Evolutionary conservation across 768 basidiomycete genomes (phyloP), one percentile per base, ranked within the genome.

Genomic region (Mycena kentingensis): DNA sequence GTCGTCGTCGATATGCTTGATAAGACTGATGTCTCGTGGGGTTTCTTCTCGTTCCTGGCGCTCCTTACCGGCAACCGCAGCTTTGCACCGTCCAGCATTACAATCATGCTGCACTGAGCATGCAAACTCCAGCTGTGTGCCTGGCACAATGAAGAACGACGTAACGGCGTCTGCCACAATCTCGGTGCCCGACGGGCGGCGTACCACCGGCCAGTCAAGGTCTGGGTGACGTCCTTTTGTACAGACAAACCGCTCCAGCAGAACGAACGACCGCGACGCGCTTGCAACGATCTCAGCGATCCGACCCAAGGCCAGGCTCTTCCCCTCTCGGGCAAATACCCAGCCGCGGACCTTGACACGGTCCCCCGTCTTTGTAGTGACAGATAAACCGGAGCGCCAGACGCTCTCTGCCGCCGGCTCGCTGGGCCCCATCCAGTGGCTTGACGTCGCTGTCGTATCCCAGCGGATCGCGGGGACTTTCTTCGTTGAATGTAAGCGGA

Each of bases 71-170:
- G 27, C 16, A 8, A 36, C 39, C 26, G 12, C 22, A 3, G 43
- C 16, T 3, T 26, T 25, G 34, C 60, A 61, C 8, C 43, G 19
- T 11, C 49, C 35, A 11, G 15, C 25, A 16, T 25, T 21, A 50
- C 57, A 61, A 34, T 61, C 57, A 44, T 61, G 57, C 45, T 61
- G 60, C 13, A 58, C 57, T 32, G 54, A 55, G 21, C 58, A 27
- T 13, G 46, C 32, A 31, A 56, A 56, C 3, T 41, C 37, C 22
- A 60, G 34, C 12, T 34, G 27, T 39, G 41, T n/a, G 2, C 19
- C 11, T 4, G 19, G 6, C 11, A 44, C 5, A 8, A 44, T 28
- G 3, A 44, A 4, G n/a, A 44, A 44, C 8, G 42, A 44, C 5
- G 6, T 6, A 3, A 25, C 25, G 3, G n/a, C 29, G 5, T 28